Evolutionary conservation across 2,329 filamentous ascomycete genomes (phyloP).

Genomic region (Purpureocillium takamizusanense): DNA sequence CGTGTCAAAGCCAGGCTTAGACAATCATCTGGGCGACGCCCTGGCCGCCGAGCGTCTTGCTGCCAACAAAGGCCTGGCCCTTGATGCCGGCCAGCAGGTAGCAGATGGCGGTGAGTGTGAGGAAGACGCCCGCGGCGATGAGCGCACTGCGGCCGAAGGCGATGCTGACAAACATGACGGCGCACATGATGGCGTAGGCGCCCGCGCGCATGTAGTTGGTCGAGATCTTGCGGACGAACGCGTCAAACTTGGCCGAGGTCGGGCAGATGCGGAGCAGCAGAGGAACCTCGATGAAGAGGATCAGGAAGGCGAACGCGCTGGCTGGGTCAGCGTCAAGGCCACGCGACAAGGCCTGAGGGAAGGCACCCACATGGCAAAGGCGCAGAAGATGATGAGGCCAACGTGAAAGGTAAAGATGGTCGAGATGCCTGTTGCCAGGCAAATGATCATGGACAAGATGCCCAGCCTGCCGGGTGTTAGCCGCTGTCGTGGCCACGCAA

Average conservation of each 20-base stretch:
- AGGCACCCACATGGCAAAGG: conserved; percentile 43
- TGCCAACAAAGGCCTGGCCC: conserved; percentile 79
- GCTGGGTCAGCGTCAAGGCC: neutral
- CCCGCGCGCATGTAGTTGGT: conserved; percentile 95
- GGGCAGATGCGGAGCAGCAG: conserved; percentile 96
- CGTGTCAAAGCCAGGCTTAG: conserved; percentile 29
- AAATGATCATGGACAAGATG: conserved; percentile 62
- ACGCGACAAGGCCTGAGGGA: neutral
- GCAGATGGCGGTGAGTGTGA: conserved; percentile 68
- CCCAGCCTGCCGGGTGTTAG: conserved; percentile 44
- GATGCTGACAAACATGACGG: conserved; percentile 78
- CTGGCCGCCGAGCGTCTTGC: conserved; percentile 91
- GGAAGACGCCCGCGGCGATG: conserved; percentile 77
- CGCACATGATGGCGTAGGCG: conserved; percentile 73
- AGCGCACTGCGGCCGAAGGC: conserved; percentile 57
- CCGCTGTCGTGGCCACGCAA: neutral
- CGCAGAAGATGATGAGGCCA: conserved; percentile 41
- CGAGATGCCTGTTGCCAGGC: conserved; percentile 59
- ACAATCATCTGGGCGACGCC: conserved; percentile 98
- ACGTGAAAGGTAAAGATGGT: conserved; percentile 51
- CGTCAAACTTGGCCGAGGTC: conserved; percentile 82
- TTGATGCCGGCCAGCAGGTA: conserved; percentile 74
- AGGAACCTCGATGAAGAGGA: conserved; percentile 83
- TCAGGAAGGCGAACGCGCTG: conserved; percentile 62
- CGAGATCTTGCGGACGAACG: conserved; percentile 80